A percentile compares a stretch with the other conserved stretches of the same genome.
These are phyloP conservation scores for Arabis hirsuta DNA, from an alignment of 345 rosid genomes.

Conservation along the genomic window DNA sequence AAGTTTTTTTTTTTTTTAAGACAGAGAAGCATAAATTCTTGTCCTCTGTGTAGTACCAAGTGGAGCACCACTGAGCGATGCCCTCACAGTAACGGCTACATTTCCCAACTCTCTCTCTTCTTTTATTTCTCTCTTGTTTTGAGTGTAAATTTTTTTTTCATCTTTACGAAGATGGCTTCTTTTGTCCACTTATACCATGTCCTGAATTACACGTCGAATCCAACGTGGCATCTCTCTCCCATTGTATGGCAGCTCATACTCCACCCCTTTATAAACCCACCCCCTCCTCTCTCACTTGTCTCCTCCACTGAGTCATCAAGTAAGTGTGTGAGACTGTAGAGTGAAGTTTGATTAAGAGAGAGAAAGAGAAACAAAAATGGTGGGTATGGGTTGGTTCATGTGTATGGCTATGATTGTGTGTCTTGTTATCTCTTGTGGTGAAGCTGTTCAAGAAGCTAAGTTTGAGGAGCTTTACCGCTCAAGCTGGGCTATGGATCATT, in stretches of 20 bases:
- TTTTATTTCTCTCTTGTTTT: slow-evolving; percentile 17
- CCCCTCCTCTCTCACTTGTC: slow-evolving; percentile 11
- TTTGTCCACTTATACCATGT: slow-evolving; percentile 33
- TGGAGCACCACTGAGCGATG: slow-evolving; percentile 44
- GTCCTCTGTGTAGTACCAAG: slow-evolving; percentile 45
- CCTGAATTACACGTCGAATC: slow-evolving; percentile 44
- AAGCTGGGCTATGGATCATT: slow-evolving; percentile 89
- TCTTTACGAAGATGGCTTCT: slow-evolving; percentile 13
- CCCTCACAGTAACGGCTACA: slow-evolving; percentile 55
- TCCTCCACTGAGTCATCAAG: slow-evolving; percentile 24
- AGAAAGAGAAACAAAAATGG: slow-evolving; percentile 16
- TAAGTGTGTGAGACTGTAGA: slow-evolving; percentile 25
- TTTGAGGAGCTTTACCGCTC: slow-evolving; percentile 85
- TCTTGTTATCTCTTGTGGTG: slow-evolving; percentile 23
- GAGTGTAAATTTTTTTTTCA: slow-evolving; percentile 21
- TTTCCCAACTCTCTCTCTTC: slow-evolving; percentile 34
- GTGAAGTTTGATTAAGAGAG: neutral
- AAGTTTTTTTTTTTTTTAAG: neutral
- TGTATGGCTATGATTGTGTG: slow-evolving; percentile 47
- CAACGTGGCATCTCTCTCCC: slow-evolving; percentile 50
- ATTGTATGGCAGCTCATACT: slow-evolving; percentile 45
- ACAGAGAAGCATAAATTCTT: slow-evolving; percentile 44
- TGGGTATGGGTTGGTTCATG: slow-evolving; percentile 45
- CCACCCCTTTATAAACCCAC: slow-evolving; percentile 31
- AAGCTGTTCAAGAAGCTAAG: slow-evolving; percentile 49